Evolutionary conservation across 768 basidiomycete genomes (phyloP).

Genomic region (Dentipellis sp.): DNA sequence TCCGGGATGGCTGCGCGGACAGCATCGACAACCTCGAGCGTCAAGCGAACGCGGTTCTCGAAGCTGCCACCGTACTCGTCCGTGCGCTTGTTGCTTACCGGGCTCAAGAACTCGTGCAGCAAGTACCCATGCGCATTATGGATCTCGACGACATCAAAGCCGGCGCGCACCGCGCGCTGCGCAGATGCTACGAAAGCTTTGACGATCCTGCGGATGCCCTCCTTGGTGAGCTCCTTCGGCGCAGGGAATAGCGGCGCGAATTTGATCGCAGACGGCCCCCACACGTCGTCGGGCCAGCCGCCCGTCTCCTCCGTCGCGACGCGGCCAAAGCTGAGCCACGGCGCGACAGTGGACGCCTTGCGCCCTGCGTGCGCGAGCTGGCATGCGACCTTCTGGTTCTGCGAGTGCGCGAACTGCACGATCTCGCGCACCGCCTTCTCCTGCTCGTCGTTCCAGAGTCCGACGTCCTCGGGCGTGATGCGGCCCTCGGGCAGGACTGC

Average conservation of each 20-base stretch:
- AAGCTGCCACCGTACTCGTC: conserved; percentile 42
- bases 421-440: conserved; percentile 36
- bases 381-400: conserved; percentile 60
- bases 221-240: conserved; percentile 28
- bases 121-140: conserved; percentile 20
- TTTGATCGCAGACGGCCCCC: conserved; percentile 28
- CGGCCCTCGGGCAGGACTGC: conserved; percentile 51
- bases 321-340: conserved; percentile 39
- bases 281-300: conserved; percentile 27
- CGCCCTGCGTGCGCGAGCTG: conserved; percentile 73
- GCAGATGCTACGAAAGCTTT: conserved; percentile 26
- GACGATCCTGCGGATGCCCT: conserved; percentile 29
- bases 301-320: conserved; percentile 28
- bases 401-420: conserved; percentile 65
- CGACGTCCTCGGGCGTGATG: conserved; percentile 54
- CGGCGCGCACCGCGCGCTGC: conserved; percentile 19
- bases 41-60: conserved; percentile 45
- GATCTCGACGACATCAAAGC: conserved; percentile 17
- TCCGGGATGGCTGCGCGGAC: conserved; percentile 50
- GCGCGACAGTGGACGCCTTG: conserved; percentile 57
- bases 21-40: conserved; percentile 54
- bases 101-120: conserved; percentile 29
- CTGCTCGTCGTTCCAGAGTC: conserved; percentile 58
- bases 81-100: conserved; percentile 31
- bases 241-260: conserved; percentile 25